Evolutionary conservation across 345 rosid genomes (phyloP), one percentile per base, ranked within the genome.

Genomic region (Microthlaspi erraticum): DNA sequence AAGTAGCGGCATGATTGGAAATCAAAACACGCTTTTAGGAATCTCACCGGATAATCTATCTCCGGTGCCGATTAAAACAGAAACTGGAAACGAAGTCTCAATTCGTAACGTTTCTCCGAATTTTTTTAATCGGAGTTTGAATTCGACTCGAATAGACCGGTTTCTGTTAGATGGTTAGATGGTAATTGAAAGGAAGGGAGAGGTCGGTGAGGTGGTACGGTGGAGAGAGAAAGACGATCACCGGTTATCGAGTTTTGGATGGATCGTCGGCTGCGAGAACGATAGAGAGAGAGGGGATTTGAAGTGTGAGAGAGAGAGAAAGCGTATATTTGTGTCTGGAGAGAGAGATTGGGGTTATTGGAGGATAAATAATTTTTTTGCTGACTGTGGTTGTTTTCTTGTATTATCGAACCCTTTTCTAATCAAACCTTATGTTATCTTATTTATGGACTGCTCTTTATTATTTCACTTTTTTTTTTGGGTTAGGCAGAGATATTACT

Each of bases 1-100:
- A 29, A 65, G 80, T 55, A 60, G 23, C 66, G 78, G 75, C 85
- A 81, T 74, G 82, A 80, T 77, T 70, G 32, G 20, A 18, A 81
- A 83, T 78, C 74, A 68, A 58, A 78, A 78, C 85, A 80, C 86
- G 71, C 80, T 81, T 79, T 61, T 54, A 43, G 33, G 77, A 80
- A 51, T 61, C 78, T 81, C 84, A 84, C 87, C 91, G 88, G 89
- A 37, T 3, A 38, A 58, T 58, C 45, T 50, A 26, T 26, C 29
- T 26, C 29, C 29, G 0, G 29, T 26, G 29, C 29, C 29, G 29
- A 26, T 26, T 26, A 26, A 60, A 46, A 64, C 18, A 34, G 64
- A 41, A 74, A 68, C 70, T 68, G 70, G 29, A 36, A 19, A 48
- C 16, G 56, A 5, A 38, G 23, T 32, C 5, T 43, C 57, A 55